Evolutionary conservation across 331 rosid species (phyloP).

Genomic region (Acacia pycnantha): DNA sequence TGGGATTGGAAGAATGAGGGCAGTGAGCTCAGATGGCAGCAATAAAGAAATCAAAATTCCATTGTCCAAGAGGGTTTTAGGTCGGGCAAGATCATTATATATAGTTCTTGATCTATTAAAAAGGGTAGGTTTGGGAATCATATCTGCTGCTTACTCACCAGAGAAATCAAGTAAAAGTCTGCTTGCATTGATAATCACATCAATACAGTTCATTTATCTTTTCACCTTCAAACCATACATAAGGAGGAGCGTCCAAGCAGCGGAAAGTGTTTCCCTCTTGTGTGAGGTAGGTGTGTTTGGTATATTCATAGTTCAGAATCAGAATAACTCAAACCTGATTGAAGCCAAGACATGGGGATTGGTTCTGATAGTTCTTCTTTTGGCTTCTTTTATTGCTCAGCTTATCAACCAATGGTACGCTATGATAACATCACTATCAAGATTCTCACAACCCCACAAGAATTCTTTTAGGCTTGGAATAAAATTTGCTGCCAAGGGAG

Average conservation of each 20-base stretch:
- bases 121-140: conserved; percentile 55
- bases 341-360: conserved; percentile 37
- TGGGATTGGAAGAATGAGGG: conserved; percentile 40
- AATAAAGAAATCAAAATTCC: conserved; percentile 46
- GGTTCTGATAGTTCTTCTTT: conserved; percentile 42
- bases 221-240: conserved; percentile 53
- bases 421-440: conserved; percentile 38
- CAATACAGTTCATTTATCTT: conserved; percentile 47
- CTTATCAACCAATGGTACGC: conserved; percentile 57
- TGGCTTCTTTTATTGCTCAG: conserved; percentile 49
- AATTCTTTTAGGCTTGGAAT: conserved; percentile 48
- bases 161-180: conserved; percentile 46
- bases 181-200: conserved; percentile 49
- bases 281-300: conserved; percentile 49
- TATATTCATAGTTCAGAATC: conserved; percentile 22
- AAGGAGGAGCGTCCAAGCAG: conserved; percentile 53
- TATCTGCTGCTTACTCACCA: conserved; percentile 51
- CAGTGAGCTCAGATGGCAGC: conserved; percentile 44
- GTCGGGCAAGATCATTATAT: conserved; percentile 55
- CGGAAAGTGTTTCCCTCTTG: conserved; percentile 55
- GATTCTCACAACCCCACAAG: conserved; percentile 47
- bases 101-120: conserved; percentile 51
- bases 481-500: conserved; percentile 55
- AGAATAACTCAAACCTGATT: conserved; percentile 29
- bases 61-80: conserved; percentile 37